Conservation (phyloP, 2,329 filamentous ascomycete species). For the Tolypocladium album region DNA sequence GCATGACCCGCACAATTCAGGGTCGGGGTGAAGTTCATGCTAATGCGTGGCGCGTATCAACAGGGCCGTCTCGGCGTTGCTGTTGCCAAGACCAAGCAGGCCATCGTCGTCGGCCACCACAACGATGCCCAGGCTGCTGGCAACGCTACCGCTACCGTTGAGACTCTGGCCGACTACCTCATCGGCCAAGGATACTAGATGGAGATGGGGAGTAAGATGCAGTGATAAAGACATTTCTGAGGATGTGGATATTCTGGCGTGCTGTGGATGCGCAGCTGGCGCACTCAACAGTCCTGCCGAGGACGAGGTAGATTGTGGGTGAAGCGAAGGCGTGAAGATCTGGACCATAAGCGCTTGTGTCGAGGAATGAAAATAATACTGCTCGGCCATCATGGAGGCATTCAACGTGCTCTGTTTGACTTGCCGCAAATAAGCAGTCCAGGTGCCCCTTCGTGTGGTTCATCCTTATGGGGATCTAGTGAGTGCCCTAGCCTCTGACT, state of each 20-base stretch:
- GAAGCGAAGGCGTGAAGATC: slow-evolving; percentile 1
- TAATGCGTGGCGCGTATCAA: not conserved
- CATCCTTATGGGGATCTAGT: not conserved
- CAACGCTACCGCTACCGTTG: slow-evolving; percentile 67
- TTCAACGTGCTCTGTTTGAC: slow-evolving; percentile 8
- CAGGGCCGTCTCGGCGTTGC: slow-evolving; percentile 69
- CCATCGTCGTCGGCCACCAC: slow-evolving; percentile 84
- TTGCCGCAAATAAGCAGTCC: slow-evolving; percentile 18
- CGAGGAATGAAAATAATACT: not conserved
- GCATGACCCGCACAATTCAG: not conserved
- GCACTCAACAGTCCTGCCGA: not conserved
- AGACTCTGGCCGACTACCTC: slow-evolving; percentile 80
- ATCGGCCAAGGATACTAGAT: slow-evolving; percentile 65
- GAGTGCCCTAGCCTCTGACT: not conserved
- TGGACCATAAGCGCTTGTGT: slow-evolving; percentile 4
- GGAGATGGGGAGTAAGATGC: slow-evolving; percentile 3
- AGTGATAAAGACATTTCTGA: not conserved
- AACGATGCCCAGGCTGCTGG: slow-evolving; percentile 61
- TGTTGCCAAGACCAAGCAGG: slow-evolving; percentile 78
- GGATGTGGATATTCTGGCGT: not conserved
- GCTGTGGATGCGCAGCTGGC: not conserved
- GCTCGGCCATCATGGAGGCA: not conserved
- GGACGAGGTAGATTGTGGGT: not conserved
- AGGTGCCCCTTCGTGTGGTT: slow-evolving; percentile 6
- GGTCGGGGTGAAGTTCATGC: not conserved